These are phyloP conservation scores for Lasiodiplodia theobromae DNA, from an alignment of 2,329 filamentous ascomycete genomes.

Conservation along the genomic window DNA sequence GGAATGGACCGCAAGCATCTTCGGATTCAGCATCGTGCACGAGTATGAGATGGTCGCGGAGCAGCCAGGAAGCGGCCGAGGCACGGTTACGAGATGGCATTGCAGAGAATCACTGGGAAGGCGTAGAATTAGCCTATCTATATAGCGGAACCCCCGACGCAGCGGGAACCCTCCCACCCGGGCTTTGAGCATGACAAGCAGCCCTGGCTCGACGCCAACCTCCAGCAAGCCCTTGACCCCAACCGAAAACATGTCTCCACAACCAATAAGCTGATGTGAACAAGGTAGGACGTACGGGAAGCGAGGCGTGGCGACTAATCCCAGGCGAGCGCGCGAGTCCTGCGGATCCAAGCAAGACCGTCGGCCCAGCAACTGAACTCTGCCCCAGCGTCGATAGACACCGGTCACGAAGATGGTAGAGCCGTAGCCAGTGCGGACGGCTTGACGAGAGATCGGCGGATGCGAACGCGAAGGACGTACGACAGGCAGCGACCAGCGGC, in stretches of 20 bases:
- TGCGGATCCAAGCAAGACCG: no score
- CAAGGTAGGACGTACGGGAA: no score
- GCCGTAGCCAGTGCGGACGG: background rate
- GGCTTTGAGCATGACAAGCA: background rate
- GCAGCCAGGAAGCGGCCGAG: background rate
- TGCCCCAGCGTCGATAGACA: background rate
- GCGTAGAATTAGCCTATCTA: background rate
- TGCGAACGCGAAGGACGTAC: background rate
- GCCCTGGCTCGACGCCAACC: background rate
- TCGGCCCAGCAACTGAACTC: background rate
- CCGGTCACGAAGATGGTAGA: constrained; percentile 3
- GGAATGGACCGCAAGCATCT: background rate
- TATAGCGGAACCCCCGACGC: background rate
- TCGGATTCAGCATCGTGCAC: background rate
- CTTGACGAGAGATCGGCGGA: background rate
- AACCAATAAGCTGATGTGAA: no score
- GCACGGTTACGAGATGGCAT: constrained; percentile 9
- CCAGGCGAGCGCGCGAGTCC: no score
- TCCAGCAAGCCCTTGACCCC: no score
- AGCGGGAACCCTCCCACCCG: constrained; percentile 1
- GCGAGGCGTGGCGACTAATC: no score
- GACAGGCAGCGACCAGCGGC: background rate
- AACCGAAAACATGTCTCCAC: no score
- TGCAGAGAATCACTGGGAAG: background rate
- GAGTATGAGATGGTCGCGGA: background rate